Evolutionary conservation across 768 basidiomycete genomes (phyloP), one percentile per base, ranked within the genome.

Genomic region (Cystobasidium ongulense): DNA sequence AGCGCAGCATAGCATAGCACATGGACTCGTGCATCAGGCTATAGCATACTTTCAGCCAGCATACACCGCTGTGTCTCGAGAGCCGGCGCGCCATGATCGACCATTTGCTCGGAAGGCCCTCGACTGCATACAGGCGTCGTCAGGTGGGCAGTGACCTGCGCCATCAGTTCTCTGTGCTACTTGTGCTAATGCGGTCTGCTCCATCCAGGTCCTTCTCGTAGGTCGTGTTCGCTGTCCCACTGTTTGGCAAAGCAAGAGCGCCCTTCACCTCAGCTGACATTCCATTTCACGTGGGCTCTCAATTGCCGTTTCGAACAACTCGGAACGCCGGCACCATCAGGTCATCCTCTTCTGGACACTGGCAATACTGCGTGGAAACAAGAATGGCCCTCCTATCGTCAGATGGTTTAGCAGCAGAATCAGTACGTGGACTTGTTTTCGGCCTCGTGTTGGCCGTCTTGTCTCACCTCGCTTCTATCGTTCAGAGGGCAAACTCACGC

Each of bases 301-400:
- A 65, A n/a, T n/a, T 46, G 43, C 43, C 13, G 13, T 13, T 46
- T 46, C 43, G 13, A 13, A n/a, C 13, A 46, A 46, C n/a, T 13
- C 43, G n/a, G n/a, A 10, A 59, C 27, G 5, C 17, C 7, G 17
- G 21, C 31, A 8, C 38, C 31, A 5, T 29, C 67, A 71, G 68
- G 68, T 71, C 52, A 52, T 71, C 21, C 68, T 91, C 81, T 95
- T 96, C 82, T 96, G 93, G 92, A 77, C 89, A 64, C 91, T 89
- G 88, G 83, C 89, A 35, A 88, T 97, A 64, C 78, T 86, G n/a
- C 84, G 85, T 13, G 90, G 90, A 1, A 86, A 85, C 76, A 83
- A 86, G 0, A 83, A 84, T 1, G 88, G 87, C 35, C 90, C 90
- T 0, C 84, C 86, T 11, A 15, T 71, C 7, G 54, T 71, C 18